Evolutionary conservation across 2,329 filamentous ascomycete species (phyloP), one percentile per base, ranked within the genome.

Genomic region (Alternaria sp.): DNA sequence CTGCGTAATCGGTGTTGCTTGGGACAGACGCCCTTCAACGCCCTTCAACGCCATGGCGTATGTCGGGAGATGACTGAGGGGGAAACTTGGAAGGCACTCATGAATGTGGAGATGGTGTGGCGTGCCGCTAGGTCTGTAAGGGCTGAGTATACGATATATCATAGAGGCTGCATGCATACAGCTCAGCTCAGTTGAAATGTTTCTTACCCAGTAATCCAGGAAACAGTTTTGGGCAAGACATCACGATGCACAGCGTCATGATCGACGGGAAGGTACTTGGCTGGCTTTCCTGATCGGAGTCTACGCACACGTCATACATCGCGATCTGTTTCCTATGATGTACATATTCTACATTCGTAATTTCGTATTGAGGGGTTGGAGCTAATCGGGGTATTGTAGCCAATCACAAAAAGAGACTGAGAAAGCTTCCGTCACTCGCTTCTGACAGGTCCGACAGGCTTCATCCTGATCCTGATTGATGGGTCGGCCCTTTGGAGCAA

Each of bases 201-300:
- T n/a, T n/a, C n/a, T n/a, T n/a, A n/a, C n/a, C n/a, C n/a, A n/a
- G n/a, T n/a, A n/a, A n/a, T n/a, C n/a, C n/a, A n/a, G n/a, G n/a
- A n/a, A n/a, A n/a, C n/a, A n/a, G n/a, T n/a, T n/a, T n/a, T n/a
- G n/a, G n/a, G 30, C 30, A 36, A n/a, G 9, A 28, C 17, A 57
- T 46, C 23, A 51, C 45, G 15, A 61, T 57, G 32, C 9, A 36
- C 45, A 44, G 54, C 52, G 51, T 60, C 51, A 56, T 47, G 51
- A 56, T 56, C 19, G 49, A n/a, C 43, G 19, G 15, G n/a, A n/a
- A 46, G 19, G 17, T 32, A 3, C 49, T 32, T 51, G 49, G 49
- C 17, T 32, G 17, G 15, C 32, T 19, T 23, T 21, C 21, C 49
- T 1, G 17, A 51, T 51, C 17, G 28, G 21, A 51, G 49, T 13